Percentiles rank a stretch among this genome's conserved stretches.
Evolutionary conservation across 106 monocot species (phyloP).

Genomic region (Hemerocallis citrina): DNA sequence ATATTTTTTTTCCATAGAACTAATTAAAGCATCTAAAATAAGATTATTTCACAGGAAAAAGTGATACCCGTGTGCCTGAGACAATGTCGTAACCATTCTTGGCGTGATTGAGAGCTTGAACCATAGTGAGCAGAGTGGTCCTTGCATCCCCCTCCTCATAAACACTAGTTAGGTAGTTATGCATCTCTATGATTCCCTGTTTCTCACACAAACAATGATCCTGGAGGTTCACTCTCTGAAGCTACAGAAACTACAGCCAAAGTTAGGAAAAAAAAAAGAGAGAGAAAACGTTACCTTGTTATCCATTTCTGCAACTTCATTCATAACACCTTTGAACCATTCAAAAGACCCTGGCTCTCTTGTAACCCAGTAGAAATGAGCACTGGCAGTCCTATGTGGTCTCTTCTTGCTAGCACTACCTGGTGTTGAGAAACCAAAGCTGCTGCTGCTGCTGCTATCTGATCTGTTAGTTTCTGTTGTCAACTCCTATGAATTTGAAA

Average conservation of each 20-base stretch:
- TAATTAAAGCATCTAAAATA: not conserved
- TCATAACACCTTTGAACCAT: constrained; percentile 95
- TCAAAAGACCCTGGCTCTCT: constrained; percentile 79
- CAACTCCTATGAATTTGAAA: constrained; percentile 32
- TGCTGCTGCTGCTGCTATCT: constrained; percentile 44
- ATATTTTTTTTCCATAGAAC: not conserved
- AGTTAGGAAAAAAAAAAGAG: too few species aligned
- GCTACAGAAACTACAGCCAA: not conserved
- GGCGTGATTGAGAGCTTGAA: constrained; percentile 86
- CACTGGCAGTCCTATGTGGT: constrained; percentile 46
- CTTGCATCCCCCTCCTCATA: constrained; percentile 93
- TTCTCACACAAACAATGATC: not conserved
- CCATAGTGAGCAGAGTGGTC: constrained; percentile 82
- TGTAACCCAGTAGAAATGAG: constrained; percentile 91
- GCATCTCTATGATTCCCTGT: constrained; percentile 84
- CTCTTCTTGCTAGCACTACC: constrained; percentile 42
- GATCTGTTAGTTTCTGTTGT: constrained; percentile 54
- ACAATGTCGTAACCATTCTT: constrained; percentile 86
- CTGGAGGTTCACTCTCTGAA: not conserved
- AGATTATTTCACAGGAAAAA: not conserved
- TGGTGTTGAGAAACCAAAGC: constrained; percentile 30
- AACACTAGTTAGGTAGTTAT: constrained; percentile 84
- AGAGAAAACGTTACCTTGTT: constrained; percentile 34
- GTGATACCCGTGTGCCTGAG: constrained; percentile 66
- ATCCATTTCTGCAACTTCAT: constrained; percentile 90